Conservation (phyloP, 345 rosid species). For the Odontarrhena argentea region DNA sequence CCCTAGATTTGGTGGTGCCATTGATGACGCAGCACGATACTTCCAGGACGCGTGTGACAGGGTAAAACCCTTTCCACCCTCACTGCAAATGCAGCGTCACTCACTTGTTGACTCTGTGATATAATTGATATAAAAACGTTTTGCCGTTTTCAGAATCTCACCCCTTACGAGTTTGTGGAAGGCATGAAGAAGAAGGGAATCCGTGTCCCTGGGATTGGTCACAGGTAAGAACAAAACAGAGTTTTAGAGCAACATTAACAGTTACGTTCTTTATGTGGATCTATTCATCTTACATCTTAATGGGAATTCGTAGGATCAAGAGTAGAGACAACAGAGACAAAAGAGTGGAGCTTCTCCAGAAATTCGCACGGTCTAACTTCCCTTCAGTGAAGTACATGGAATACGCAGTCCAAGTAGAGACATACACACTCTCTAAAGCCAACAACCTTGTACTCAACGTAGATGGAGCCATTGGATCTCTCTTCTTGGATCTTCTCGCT, state of each 20-base stretch:
- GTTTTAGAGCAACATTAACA: constrained; percentile 3
- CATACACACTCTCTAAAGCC: constrained; percentile 82
- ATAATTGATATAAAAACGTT: constrained; percentile 12
- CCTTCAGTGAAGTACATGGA: constrained; percentile 95
- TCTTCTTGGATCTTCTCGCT: constrained; percentile 93
- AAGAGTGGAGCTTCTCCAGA: constrained; percentile 90
- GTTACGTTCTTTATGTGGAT: not conserved
- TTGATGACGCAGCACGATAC: constrained; percentile 96
- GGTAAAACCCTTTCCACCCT: constrained; percentile 44
- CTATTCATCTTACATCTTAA: not conserved
- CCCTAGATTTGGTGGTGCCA: constrained; percentile 98
- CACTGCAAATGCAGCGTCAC: not conserved
- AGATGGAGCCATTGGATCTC: constrained; percentile 92
- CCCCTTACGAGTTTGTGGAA: constrained; percentile 93
- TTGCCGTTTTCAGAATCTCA: constrained; percentile 57
- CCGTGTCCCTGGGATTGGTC: constrained; percentile 97
- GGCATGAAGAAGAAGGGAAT: constrained; percentile 97
- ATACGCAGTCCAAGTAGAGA: constrained; percentile 86
- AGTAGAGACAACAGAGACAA: constrained; percentile 95
- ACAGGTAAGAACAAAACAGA: constrained; percentile 57
- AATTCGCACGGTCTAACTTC: constrained; percentile 81
- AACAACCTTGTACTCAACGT: constrained; percentile 84
- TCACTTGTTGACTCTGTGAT: constrained; percentile 23
- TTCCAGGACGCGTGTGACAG: constrained; percentile 94
- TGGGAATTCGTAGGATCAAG: constrained; percentile 63